Evolutionary conservation across 768 basidiomycete genomes (phyloP).

Genomic region (Lactarius vividus): DNA sequence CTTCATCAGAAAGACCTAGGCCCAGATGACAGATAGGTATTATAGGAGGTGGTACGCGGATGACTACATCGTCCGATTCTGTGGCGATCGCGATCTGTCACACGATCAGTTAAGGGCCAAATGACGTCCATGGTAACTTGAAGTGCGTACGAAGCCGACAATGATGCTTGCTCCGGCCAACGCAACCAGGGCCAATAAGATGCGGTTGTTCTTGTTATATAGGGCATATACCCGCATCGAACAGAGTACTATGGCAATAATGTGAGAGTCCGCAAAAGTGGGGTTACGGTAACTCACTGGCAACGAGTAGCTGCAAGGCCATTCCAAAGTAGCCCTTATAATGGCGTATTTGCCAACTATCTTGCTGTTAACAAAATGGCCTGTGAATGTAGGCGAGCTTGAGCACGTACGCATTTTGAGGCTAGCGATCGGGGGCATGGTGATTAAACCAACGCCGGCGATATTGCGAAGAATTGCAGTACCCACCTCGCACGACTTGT

Average conservation of each 20-base stretch:
- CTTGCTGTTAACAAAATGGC: not conserved
- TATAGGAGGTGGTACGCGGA: no score
- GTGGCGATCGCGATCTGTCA: no score
- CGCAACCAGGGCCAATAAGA: no score
- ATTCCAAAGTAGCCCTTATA: not conserved
- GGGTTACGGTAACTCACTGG: not conserved
- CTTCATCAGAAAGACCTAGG: slow-evolving; percentile 4
- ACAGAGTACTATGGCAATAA: not conserved
- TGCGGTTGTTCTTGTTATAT: no score
- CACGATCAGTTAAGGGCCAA: no score
- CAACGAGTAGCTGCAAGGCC: not conserved
- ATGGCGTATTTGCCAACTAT: not conserved
- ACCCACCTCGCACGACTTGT: not conserved
- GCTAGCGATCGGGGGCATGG: not conserved
- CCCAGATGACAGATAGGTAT: not conserved
- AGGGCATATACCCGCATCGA: no score
- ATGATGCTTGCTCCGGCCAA: no score
- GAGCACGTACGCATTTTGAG: slow-evolving; percentile 1
- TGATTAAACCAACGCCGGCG: not conserved
- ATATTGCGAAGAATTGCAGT: not conserved
- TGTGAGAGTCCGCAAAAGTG: not conserved
- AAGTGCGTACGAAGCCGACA: no score
- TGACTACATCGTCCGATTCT: not conserved
- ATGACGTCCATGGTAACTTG: no score
- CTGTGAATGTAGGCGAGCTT: not conserved